Percentiles rank a stretch among this genome's conserved stretches.
These are phyloP conservation scores for Fusarium mundagurra DNA, from an alignment of 2,329 filamentous ascomycete species.

Conservation along the genomic window DNA sequence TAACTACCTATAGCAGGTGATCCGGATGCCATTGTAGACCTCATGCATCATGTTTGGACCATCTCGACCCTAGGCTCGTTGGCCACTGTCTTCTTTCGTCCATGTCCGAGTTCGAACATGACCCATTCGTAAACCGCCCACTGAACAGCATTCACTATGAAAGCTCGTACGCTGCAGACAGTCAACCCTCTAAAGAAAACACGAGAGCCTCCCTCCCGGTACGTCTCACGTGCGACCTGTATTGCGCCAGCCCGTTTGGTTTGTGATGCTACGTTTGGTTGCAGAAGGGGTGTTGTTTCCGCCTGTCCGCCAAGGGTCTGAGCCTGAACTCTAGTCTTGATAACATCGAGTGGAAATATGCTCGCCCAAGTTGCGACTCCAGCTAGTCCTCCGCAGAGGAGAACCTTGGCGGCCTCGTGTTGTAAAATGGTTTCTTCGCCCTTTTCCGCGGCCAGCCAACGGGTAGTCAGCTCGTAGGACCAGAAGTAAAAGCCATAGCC, in stretches of 20 bases:
- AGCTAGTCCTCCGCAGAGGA: slow-evolving; percentile 87
- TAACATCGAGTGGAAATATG: slow-evolving; percentile 89
- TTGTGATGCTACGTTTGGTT: slow-evolving; percentile 35
- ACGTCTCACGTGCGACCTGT: slow-evolving; percentile 72
- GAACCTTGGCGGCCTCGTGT: slow-evolving; percentile 67
- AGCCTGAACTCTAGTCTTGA: slow-evolving; percentile 92
- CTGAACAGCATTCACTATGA: slow-evolving; percentile 91
- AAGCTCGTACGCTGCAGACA: slow-evolving; percentile 86
- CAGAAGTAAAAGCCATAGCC: slow-evolving; percentile 99
- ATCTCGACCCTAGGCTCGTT: background rate
- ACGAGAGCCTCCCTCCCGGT: slow-evolving; percentile 67
- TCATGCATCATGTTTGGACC: background rate
- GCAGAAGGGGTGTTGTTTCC: slow-evolving; percentile 27
- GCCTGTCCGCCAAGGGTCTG: slow-evolving; percentile 56
- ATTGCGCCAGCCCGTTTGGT: slow-evolving; percentile 60
- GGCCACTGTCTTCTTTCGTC: slow-evolving; percentile 23
- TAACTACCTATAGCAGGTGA: slow-evolving; percentile 10
- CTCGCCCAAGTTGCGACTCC: slow-evolving; percentile 90
- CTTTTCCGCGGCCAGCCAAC: slow-evolving; percentile 53
- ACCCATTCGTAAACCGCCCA: slow-evolving; percentile 94
- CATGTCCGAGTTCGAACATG: slow-evolving; percentile 67
- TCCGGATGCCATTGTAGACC: background rate
- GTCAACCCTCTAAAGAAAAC: slow-evolving; percentile 80
- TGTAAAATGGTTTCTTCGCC: slow-evolving; percentile 40
- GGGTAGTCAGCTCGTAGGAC: slow-evolving; percentile 83